Percentiles rank a stretch among this genome's conserved stretches.
These are phyloP conservation scores for Prinsepia uniflora DNA, from an alignment of 306 rosid genomes.

Conservation along the genomic window DNA sequence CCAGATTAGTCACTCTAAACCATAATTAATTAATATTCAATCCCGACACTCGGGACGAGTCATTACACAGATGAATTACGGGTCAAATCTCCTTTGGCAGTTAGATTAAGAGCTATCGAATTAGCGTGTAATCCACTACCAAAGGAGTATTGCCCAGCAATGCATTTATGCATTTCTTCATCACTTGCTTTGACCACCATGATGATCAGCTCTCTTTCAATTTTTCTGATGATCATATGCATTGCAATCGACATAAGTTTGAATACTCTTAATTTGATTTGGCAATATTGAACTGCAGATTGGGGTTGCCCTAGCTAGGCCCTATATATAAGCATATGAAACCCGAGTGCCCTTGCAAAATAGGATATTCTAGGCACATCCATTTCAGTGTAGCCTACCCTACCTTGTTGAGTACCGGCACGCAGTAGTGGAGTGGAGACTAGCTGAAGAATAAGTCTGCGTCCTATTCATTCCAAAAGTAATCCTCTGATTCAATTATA, in stretches of 20 bases:
- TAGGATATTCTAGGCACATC: conserved; percentile 24
- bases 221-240: not conserved
- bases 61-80: conserved; percentile 40
- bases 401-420: not conserved
- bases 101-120: conserved; percentile 1
- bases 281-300: not conserved
- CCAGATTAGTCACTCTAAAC: too few species aligned
- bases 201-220: not conserved
- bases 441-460: too few species aligned
- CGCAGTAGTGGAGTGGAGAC: too few species aligned
- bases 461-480: too few species aligned
- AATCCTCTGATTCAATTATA: too few species aligned
- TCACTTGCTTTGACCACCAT: not conserved
- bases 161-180: conserved; percentile 45
- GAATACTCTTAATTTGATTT: not conserved
- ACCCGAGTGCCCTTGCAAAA: not conserved
- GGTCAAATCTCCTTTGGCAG: conserved; percentile 84
- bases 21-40: too few species aligned
- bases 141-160: conserved; percentile 62
- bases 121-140: conserved; percentile 31
- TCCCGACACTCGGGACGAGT: too few species aligned
- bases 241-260: not conserved
- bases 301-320: not conserved
- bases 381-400: not conserved
- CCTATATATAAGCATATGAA: too few species aligned